Evolutionary conservation across 768 basidiomycete genomes (phyloP), one percentile per base, ranked within the genome.

Genomic region (Tulasnella sp.): DNA sequence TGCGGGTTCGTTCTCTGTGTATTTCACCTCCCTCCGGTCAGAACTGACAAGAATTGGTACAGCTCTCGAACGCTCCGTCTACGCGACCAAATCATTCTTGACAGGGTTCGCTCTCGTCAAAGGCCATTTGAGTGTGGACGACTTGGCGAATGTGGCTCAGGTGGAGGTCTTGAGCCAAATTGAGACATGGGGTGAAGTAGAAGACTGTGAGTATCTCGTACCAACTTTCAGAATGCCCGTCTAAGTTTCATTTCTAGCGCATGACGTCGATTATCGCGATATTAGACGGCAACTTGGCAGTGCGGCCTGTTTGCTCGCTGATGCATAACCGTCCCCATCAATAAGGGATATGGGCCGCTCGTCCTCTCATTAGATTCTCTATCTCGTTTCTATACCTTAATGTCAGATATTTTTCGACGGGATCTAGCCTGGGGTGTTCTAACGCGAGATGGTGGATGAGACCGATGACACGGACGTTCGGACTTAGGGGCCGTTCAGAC

Each of bases 131-230:
- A 89, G 89, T 3, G 93, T 90, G 0, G 93, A 99, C 80, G 85
- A 94, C 81, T 96, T 97, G 11, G 89, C 96, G 1, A 83, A 89
- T 71, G 94, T 93, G 0, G 88, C 94, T 8, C 91, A 92, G 72
- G 96, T 97, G 9, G 97, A 99, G 84, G 97, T 99, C 0, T 87
- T 90, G 78, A 96, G 94, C 82, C 97, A 99, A 84, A 98, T 98
- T 77, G 90, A 96, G 83, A 87, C 91, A 70, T 99, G 97, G 97
- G 97, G 97, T n/a, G 97, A 99, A 84, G 97, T 99, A 0, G 97
- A 99, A 85, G 97, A 99, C 82, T 94, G 97, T 99, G 81, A 86
- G 97, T 83, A 37, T 17, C 17, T 86, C 38, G 39, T n/a, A 3
- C 8, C 5, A 14, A 25, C 38, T 19, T 36, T 39, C 72, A 22